Evolutionary conservation across 208 protist genomes (phyloP), one percentile per base, ranked within the genome.

Genomic region (Kentomonas sorsogonicus): DNA sequence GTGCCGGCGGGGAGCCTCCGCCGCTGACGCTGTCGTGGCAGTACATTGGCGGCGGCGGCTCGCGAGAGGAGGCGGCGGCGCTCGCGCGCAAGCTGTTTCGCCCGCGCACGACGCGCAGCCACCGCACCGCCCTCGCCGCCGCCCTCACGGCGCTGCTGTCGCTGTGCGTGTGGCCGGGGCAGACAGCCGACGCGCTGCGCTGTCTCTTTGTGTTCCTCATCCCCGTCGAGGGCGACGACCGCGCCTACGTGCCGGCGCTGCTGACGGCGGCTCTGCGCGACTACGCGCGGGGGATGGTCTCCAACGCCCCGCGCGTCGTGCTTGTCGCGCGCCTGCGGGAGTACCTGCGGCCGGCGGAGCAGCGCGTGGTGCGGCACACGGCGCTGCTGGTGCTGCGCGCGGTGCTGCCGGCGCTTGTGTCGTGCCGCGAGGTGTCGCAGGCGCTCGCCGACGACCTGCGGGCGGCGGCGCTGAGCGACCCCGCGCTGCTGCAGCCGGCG

Each of bases 191-290:
- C 16, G 79, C 72, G n/a, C 43, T 89, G 38, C 67, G 64, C n/a
- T 71, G 73, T 36, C 48, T 80, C 40, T 85, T 92, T 55, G 72
- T 81, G 31, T 64, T 89, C 10, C 57, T 89, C 11, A 40, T 77
- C 38, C 76, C 85, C 4, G 40, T 69, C 11, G 58, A 55, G 15
- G 43, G 60, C 2, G 77, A 92, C 48, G 47, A 60, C 7, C 63
- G 77, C 1, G 46, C 59, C 23, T 79, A 87, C 66, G 82, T 92
- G 76, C 73, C 78, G 7, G 59, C 54, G 7, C 68, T 92, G 29
- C 61, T 89, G 10, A 67, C 73, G 1, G 62, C 75, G 30, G 78
- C 85, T 2, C 52, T 92, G 1, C 33, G 31, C 40, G 47, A 51
- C 43, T 92, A 76, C 72, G 80, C 81, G 3, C 30, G 18, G 43